Evolutionary conservation across 352 stramenopile species (phyloP), one percentile per base, ranked within the genome.

Genomic region (Phytophthora europaea): DNA sequence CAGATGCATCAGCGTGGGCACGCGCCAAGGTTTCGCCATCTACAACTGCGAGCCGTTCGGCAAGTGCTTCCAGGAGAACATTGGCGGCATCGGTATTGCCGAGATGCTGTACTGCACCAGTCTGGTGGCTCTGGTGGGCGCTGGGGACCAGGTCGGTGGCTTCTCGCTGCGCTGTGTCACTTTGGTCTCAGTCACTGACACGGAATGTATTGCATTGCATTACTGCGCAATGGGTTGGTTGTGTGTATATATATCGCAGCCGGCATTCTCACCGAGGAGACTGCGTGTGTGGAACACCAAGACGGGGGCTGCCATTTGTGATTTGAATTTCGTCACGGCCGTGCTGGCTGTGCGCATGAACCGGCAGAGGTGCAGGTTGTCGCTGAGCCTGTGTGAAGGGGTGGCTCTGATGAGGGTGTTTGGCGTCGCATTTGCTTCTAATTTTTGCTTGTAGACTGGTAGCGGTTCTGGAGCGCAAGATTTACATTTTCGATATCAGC

Each of bases 101-200:
- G 92, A 98, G 70, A 98, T 98, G 94, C 85, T 98, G 52, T 98
- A 98, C 72, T 98, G 91, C 71, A 97, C 94, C 36, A 98, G 92
- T 63, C 75, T 98, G 20, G 90, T 98, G n/a, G 93, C 90, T 59
- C 85, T 98, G 26, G 94, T 98, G 0, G 93, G 94, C 26, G 94
- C 90, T 54, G 92, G 93, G 9, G 92, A 98, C 13, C 86, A 97
- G 82, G 89, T 96, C 18, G n/a, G 43, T 45, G 13, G 13, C 38
- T 23, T 20, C 43, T 31, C 18, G 40, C 4, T 65, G 23, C 18
- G 15, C 36, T 66, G 4, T 34, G 13, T 59, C 51, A 40, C 22
- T 33, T 45, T 28, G 26, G 1, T 15, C 34, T 33, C 20, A 61
- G 55, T 4, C 33, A 12, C 6, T 58, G 60, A 40, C 28, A 22